Base-by-base conservation (phyloP, 441 rosid genomes). In the Corymbia calophylla region DNA sequence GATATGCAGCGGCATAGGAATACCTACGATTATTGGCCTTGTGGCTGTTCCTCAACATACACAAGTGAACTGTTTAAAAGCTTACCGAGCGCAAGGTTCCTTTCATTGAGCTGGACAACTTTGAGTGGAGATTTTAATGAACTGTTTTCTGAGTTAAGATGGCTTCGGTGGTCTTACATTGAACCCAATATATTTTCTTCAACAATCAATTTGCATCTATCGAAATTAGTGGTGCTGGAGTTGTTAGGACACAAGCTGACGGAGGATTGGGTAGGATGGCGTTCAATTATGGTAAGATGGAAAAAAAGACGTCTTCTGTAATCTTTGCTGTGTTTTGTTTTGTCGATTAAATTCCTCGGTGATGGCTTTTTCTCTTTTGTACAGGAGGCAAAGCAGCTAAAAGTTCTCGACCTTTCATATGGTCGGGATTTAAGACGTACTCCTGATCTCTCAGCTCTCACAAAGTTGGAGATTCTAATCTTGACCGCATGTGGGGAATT, bases 401-500 rank as follows among this genome's bases (percentile, higher is more conserved):
- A 58, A 58, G 64, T 58, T 58, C 64, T 58, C 6, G 2, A 58
- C n/a, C n/a, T 58, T 58, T 58, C 64, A 58, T 10, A 0, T 25
- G 4, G 6, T 3, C 0, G 0, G 0, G 6, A 58, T 27, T 58
- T 25, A 2, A 58, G n/a, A 58, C 25, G 2, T 58, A 58, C 64
- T 10, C 14, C 6, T 58, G 5, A 58, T 58, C 13, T 58, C 64
- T 25, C 14, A 3, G 1, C n/a, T 58, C 25, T 58, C 64, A 58
- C n/a, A 27, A 25, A 58, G 1, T 58, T 58, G 64, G n/a, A 58
- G n/a, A 58, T 58, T 58, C 64, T 58, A 13, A 58, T 58, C 0
- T 25, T 58, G n/a, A 2, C 6, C 0, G 0, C 0, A 23, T 58
- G 64, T 58, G 0, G 1, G 14, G 10, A 25, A 58, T 0, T 10